A percentile compares a stretch with the other conserved stretches of the same genome.
phyloP scores from a whole-genome alignment of 139 green algal species.

The Ostreobium quekettii region DNA sequence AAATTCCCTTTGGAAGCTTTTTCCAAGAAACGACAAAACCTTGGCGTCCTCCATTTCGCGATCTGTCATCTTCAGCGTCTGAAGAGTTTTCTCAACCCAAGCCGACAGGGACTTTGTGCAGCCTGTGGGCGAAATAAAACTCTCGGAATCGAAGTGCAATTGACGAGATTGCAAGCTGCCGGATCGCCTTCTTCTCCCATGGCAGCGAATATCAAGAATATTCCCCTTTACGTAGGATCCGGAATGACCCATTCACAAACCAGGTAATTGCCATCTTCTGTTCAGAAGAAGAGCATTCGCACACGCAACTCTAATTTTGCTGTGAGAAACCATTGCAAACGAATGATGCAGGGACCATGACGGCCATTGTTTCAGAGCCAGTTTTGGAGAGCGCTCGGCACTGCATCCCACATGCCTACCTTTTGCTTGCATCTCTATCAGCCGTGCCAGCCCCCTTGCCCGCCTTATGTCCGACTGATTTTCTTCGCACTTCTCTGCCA shows the following conservation, averaged over 20 bases:
- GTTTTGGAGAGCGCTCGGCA: not conserved
- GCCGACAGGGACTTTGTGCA: not conserved
- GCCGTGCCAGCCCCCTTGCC: not conserved
- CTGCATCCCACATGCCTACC: not conserved
- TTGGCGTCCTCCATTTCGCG: constrained; percentile 9
- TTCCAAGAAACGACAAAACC: constrained; percentile 12
- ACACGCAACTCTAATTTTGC: not conserved
- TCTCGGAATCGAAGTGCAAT: not conserved
- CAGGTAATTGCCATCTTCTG: not conserved
- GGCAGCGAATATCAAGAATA: not conserved
- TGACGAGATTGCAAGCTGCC: no score
- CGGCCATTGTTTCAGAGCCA: not conserved
- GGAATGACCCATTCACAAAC: not conserved
- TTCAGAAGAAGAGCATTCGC: not conserved
- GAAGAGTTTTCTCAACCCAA: constrained; percentile 12
- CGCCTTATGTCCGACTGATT: constrained; percentile 8
- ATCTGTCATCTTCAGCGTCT: constrained; percentile 15
- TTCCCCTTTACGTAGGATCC: not conserved
- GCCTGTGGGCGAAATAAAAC: not conserved
- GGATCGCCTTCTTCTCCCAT: no score
- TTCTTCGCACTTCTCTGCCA: constrained; percentile 14
- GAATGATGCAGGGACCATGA: not conserved
- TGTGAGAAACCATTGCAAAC: not conserved
- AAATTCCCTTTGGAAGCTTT: constrained; percentile 16
- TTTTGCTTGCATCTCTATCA: constrained; percentile 18